Conservation (phyloP, 2,329 filamentous ascomycete species). For the Neurospora sp. region DNA sequence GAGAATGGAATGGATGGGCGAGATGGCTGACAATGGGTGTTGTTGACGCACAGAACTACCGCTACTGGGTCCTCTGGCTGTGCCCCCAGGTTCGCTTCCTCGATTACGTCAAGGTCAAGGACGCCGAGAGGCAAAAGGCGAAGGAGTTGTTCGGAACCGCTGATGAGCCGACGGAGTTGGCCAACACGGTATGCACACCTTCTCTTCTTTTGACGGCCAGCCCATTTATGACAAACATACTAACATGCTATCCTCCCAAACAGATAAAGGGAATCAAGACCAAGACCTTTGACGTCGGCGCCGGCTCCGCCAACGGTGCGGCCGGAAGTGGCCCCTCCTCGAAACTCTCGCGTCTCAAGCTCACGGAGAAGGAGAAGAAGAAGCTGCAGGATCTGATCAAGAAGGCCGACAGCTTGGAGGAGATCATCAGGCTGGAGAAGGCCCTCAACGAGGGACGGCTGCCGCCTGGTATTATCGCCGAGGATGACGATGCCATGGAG, state of each 20-base stretch:
- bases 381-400: constrained; percentile 78
- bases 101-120: constrained; percentile 86
- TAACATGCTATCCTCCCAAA: neutral
- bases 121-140: constrained; percentile 68
- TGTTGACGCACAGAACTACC: constrained; percentile 59
- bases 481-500: constrained; percentile 45
- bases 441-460: constrained; percentile 82
- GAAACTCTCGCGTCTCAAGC: constrained; percentile 67
- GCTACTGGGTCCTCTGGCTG: constrained; percentile 83
- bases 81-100: constrained; percentile 80
- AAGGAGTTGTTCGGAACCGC: constrained; percentile 73
- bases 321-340: constrained; percentile 28
- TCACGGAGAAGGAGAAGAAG: constrained; percentile 83
- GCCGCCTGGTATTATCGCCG: constrained; percentile 55
- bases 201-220: neutral
- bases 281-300: constrained; percentile 54
- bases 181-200: constrained; percentile 47
- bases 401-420: constrained; percentile 79
- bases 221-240: neutral
- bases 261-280: constrained; percentile 80
- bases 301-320: constrained; percentile 30
- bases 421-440: constrained; percentile 85
- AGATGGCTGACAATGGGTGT: constrained; percentile 7
- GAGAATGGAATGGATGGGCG: neutral
- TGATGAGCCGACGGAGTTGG: constrained; percentile 70